Conservation (phyloP, 345 rosid genomes). For the Sapria himalayana region DNA sequence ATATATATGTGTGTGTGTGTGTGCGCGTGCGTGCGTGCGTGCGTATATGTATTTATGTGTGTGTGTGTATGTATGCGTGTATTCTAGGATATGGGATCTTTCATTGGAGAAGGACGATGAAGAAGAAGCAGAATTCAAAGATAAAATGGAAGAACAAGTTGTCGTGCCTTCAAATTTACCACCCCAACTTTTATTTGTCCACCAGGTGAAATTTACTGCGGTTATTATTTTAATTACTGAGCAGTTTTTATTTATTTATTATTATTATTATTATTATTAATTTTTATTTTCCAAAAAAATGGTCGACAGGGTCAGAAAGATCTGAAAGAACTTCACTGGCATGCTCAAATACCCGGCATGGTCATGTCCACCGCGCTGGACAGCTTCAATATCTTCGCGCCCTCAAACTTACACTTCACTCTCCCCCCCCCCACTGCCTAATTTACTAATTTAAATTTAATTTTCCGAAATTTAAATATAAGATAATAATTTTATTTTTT, state of each 20-base stretch:
- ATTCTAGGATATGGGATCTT: constrained; percentile 88
- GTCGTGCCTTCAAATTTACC: constrained; percentile 73
- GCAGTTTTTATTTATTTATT: not conserved
- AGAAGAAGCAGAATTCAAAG: constrained; percentile 82
- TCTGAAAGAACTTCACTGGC: constrained; percentile 95
- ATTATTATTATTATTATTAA: not conserved
- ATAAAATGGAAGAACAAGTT: constrained; percentile 61
- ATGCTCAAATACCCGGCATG: constrained; percentile 83
- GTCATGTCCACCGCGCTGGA: constrained; percentile 60
- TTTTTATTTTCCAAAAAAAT: no score
- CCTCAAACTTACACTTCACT: constrained; percentile 69
- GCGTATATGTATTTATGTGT: no score
- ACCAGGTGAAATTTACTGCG: constrained; percentile 44
- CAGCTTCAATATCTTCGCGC: constrained; percentile 83
- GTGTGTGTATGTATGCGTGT: no score
- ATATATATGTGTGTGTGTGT: no score
- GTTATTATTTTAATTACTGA: no score
- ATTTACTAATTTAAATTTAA: no score
- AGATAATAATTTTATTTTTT: no score
- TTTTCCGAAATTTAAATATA: no score
- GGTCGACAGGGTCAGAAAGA: constrained; percentile 93
- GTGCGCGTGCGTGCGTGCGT: no score
- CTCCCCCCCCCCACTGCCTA: constrained; percentile 32
- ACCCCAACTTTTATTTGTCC: constrained; percentile 89
- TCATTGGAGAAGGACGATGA: constrained; percentile 87